These are phyloP conservation scores for apple (Malus domestica) DNA, from an alignment of 306 rosid genomes.

Conservation along the genomic window DNA sequence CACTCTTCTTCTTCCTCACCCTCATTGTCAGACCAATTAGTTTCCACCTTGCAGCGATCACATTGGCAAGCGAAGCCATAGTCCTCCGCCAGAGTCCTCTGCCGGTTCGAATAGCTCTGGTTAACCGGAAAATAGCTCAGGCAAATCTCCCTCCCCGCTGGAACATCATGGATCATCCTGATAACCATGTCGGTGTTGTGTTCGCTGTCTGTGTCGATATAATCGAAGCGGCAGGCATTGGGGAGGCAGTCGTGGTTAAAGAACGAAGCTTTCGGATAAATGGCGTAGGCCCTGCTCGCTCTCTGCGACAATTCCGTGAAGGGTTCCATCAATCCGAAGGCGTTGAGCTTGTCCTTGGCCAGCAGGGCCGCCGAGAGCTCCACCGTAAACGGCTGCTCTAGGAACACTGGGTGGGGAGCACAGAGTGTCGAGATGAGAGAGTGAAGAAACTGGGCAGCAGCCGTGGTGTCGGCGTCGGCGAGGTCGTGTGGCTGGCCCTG, in stretches of 20 bases:
- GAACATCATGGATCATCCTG: slow-evolving; percentile 75
- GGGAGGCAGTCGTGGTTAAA: slow-evolving; percentile 91
- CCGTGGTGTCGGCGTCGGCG: slow-evolving; percentile 18
- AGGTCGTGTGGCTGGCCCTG: slow-evolving; percentile 35
- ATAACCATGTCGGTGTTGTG: slow-evolving; percentile 51
- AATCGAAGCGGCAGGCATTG: slow-evolving; percentile 86
- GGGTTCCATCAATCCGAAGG: slow-evolving; percentile 75
- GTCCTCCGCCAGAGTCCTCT: slow-evolving; percentile 63
- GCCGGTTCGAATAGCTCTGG: slow-evolving; percentile 45
- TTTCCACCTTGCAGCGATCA: slow-evolving; percentile 72
- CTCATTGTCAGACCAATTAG: slow-evolving; percentile 61
- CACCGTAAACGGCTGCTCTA: slow-evolving; percentile 23
- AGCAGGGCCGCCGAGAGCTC: slow-evolving; percentile 50
- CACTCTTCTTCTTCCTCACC: slow-evolving; percentile 33
- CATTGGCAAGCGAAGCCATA: slow-evolving; percentile 70
- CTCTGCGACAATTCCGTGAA: slow-evolving; percentile 28
- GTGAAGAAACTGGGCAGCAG: slow-evolving; percentile 40
- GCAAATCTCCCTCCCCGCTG: slow-evolving; percentile 77
- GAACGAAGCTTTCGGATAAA: slow-evolving; percentile 59
- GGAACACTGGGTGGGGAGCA: slow-evolving; percentile 20
- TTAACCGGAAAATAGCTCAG: slow-evolving; percentile 82
- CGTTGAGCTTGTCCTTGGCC: slow-evolving; percentile 65
- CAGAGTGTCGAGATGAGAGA: slow-evolving; percentile 32
- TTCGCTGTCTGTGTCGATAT: slow-evolving; percentile 35
- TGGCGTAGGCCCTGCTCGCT: slow-evolving; percentile 63